Percentiles rank a stretch among this genome's conserved stretches.
Conservation (phyloP, 2,329 filamentous ascomycete genomes). For the Aureobasidium sp. region DNA sequence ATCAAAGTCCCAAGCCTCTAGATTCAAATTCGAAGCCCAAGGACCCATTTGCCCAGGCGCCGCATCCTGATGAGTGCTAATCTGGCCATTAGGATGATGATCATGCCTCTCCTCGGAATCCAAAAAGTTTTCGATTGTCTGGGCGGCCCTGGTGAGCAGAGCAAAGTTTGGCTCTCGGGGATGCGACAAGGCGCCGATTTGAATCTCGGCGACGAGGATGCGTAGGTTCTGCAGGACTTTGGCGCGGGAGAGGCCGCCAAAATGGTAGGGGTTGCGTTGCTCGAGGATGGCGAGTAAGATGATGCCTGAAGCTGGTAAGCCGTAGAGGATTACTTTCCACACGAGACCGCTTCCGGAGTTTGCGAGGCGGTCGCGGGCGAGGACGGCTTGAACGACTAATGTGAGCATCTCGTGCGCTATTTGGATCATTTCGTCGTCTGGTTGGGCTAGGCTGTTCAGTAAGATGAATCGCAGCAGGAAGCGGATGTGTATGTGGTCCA, state of each 20-base stretch:
- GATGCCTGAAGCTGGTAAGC: slow-evolving; percentile 31
- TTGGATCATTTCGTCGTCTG: slow-evolving; percentile 22
- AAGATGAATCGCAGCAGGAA: slow-evolving; percentile 27
- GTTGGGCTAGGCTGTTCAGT: slow-evolving; percentile 22
- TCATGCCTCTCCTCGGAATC: slow-evolving; percentile 13
- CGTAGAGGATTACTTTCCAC: slow-evolving; percentile 31
- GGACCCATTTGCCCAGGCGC: background rate
- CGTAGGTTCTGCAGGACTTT: slow-evolving; percentile 28
- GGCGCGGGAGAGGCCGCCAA: slow-evolving; percentile 9
- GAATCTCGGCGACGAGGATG: slow-evolving; percentile 28
- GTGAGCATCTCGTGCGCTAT: slow-evolving; percentile 27
- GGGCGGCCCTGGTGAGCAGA: slow-evolving; percentile 25
- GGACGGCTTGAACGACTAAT: slow-evolving; percentile 26
- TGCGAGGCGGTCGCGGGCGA: slow-evolving; percentile 26
- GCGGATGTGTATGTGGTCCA: slow-evolving; percentile 30
- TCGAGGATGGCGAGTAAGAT: slow-evolving; percentile 27
- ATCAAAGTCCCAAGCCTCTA: slow-evolving; percentile 27
- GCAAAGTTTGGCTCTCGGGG: slow-evolving; percentile 27
- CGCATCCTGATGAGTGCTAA: background rate
- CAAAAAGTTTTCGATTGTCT: slow-evolving; percentile 27
- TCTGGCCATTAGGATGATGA: slow-evolving; percentile 12
- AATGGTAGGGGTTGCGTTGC: background rate
- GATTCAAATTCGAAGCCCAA: slow-evolving; percentile 18
- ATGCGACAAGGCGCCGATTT: slow-evolving; percentile 26
- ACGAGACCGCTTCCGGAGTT: slow-evolving; percentile 31